phyloP scores from a whole-genome alignment of 768 basidiomycete species.

The Pulveroboletus sp. region DNA sequence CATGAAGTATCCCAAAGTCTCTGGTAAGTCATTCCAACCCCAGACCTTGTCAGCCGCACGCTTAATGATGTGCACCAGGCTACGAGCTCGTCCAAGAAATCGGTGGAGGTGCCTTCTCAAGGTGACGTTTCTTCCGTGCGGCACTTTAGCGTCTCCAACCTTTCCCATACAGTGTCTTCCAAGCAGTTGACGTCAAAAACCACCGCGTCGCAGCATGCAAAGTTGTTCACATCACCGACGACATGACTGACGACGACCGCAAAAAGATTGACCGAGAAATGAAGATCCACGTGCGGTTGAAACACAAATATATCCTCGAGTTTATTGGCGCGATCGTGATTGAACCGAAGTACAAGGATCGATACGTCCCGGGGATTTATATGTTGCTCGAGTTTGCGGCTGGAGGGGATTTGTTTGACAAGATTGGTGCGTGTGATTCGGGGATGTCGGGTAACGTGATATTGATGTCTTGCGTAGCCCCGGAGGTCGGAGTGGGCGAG shows the following conservation, averaged over 20 bases:
- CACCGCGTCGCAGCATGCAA: conserved; percentile 86
- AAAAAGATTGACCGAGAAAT: conserved; percentile 92
- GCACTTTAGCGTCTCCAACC: neutral
- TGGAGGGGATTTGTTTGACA: conserved; percentile 97
- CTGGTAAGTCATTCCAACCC: conserved; percentile 26
- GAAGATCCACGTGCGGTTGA: conserved; percentile 77
- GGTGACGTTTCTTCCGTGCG: conserved; percentile 39
- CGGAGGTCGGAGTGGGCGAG: conserved; percentile 84
- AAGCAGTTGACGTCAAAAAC: conserved; percentile 66
- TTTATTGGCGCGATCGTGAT: conserved; percentile 79
- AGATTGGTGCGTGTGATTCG: conserved; percentile 70
- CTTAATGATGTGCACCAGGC: conserved; percentile 40
- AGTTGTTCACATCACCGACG: conserved; percentile 60
- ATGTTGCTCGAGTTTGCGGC: conserved; percentile 91
- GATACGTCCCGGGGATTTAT: conserved; percentile 81
- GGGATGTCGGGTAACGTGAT: neutral
- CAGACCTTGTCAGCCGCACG: too few species aligned
- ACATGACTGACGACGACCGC: conserved; percentile 65
- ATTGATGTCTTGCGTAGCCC: conserved; percentile 49
- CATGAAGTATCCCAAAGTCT: conserved; percentile 34
- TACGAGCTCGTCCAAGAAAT: conserved; percentile 72
- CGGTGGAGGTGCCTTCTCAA: conserved; percentile 87
- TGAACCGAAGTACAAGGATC: conserved; percentile 53
- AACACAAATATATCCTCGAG: conserved; percentile 78
- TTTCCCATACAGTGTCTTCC: conserved; percentile 62